phyloP scores from a whole-genome alignment of 2,329 filamentous ascomycete genomes.

The Sclerotinia subarctica region DNA sequence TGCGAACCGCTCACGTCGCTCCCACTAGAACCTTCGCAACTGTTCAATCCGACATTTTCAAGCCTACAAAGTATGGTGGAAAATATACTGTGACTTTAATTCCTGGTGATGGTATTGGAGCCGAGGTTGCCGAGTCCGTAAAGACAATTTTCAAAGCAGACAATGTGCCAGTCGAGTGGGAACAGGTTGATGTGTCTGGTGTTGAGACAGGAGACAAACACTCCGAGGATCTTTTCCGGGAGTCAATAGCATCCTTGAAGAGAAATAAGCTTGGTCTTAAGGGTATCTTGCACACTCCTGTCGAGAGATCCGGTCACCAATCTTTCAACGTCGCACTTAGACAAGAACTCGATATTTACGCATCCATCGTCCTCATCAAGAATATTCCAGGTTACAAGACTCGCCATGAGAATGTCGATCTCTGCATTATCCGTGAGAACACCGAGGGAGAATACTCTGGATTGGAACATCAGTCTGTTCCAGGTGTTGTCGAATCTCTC shows the following conservation, averaged over 20 bases:
- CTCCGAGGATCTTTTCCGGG: conserved; percentile 91
- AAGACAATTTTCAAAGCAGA: conserved; percentile 99
- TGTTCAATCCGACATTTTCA: conserved; percentile 93
- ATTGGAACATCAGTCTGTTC: conserved; percentile 96
- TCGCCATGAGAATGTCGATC: conserved; percentile 93
- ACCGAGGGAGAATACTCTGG: conserved; percentile 99
- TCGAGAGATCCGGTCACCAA: conserved; percentile 95
- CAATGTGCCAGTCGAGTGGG: conserved; percentile 98
- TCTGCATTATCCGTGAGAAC: conserved; percentile 99
- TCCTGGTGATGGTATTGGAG: conserved; percentile 97
- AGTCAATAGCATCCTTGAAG: conserved; percentile 91
- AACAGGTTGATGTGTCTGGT: conserved; percentile 94
- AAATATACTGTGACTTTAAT: conserved; percentile 99
- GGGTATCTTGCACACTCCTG: conserved; percentile 96
- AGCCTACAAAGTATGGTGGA: conserved; percentile 92
- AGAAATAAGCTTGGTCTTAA: conserved; percentile 99
- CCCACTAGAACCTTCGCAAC: conserved; percentile 60
- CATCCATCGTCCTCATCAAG: conserved; percentile 96
- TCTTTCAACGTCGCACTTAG: conserved; percentile 99
- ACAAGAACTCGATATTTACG: conserved; percentile 99
- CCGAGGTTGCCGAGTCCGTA: conserved; percentile 95
- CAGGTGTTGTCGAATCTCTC: conserved; percentile 95
- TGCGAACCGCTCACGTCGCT: conserved; percentile 34
- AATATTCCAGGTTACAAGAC: conserved; percentile 99
- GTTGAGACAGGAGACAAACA: conserved; percentile 79